phyloP scores from a whole-genome alignment of 2,329 filamentous ascomycete species.

The Biscogniauxia sp. region DNA sequence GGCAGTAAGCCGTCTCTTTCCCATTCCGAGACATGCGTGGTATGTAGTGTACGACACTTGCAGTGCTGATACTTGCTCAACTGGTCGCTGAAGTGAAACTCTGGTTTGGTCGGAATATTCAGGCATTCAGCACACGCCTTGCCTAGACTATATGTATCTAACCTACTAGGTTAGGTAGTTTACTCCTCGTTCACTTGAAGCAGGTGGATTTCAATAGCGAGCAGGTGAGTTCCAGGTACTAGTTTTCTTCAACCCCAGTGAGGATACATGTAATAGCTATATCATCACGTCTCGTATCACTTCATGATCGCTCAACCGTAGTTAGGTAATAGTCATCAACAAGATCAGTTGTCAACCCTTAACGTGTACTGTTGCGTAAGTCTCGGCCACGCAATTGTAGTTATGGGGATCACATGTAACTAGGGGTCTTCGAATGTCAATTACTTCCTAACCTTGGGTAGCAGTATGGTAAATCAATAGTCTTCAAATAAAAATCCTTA shows the following conservation, averaged over 20 bases:
- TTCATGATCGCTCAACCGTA: too few species aligned
- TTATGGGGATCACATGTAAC: background rate
- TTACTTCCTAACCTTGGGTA: background rate
- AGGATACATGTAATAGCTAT: background rate
- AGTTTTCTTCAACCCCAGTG: background rate
- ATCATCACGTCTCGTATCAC: too few species aligned
- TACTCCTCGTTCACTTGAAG: too few species aligned
- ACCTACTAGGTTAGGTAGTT: too few species aligned
- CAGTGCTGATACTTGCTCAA: background rate
- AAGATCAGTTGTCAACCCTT: background rate
- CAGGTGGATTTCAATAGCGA: too few species aligned
- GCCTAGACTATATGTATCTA: background rate
- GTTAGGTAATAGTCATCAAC: too few species aligned
- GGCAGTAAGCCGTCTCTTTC: conserved; percentile 23
- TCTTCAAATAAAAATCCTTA: conserved; percentile 14
- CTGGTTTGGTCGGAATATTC: background rate
- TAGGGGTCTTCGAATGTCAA: background rate
- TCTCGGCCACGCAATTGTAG: background rate
- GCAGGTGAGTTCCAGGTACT: too few species aligned
- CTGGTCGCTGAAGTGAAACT: background rate
- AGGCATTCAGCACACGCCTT: background rate
- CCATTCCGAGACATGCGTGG: conserved; percentile 14
- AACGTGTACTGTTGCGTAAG: background rate
- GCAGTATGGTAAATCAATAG: background rate
- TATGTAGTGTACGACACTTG: background rate